Evolutionary conservation across 1,284 basidiomycete genomes (phyloP), one percentile per base, ranked within the genome.

Genomic region (Tilletia walkeri): DNA sequence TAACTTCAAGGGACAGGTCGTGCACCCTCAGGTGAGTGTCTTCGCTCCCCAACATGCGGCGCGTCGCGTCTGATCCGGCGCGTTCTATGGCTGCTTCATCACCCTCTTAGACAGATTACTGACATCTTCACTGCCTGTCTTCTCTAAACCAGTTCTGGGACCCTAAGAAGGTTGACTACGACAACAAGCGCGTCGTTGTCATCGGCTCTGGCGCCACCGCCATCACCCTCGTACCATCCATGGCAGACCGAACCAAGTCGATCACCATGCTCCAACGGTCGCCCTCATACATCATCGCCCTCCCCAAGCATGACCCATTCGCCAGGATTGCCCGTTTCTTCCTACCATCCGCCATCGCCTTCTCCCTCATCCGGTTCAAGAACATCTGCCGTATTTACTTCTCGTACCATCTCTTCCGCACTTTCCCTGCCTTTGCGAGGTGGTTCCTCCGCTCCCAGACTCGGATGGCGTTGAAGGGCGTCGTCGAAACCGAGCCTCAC

Each of bases 221-320:
- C 45, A 76, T 82, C 68, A 82, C 81, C 41, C 76, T 82, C 38
- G 68, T 82, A 24, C 81, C 75, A n/a, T 71, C 71, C 18, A 78
- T 82, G 76, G 76, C 76, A 41, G 53, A 72, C 24, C 66, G 72
- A 10, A 75, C 80, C 49, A 71, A 73, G 69, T 72, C 76, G 41
- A 75, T 84, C 56, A 84, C 83, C 9, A 71, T 84, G 47, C 74
- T 84, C n/a, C 83, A 84, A 70, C 75, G 83, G 36, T 78, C 76
- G 6, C 83, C 83, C 38, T 75, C 77, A 48, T 84, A 84, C 73
- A 76, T 82, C 68, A 61, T 80, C 54, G 70, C 73, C 39, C 72
- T 82, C n/a, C 78, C 82, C 20, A 76, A 75, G 50, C 68, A 70
- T 49, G 79, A 81, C 53, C 72, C 72, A 9, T 73, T 76, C 63